Conservation (phyloP, 2,329 filamentous ascomycete genomes). For the Aspergillus fischeri region DNA sequence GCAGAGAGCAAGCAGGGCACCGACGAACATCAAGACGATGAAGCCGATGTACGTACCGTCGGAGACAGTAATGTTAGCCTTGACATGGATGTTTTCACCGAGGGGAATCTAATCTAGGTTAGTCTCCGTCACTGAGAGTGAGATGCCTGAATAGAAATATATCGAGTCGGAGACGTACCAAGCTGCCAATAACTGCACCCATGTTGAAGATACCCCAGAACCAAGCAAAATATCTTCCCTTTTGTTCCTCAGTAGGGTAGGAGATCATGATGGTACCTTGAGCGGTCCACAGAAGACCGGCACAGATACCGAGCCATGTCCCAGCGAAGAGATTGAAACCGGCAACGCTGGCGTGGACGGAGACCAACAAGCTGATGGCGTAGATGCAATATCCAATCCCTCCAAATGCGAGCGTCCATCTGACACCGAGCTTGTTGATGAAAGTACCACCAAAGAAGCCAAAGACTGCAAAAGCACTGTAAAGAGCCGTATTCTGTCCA, state of each 20-base stretch:
- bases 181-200: constrained; percentile 76
- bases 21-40: constrained; percentile 70
- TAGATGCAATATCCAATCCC: constrained; percentile 45
- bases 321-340: constrained; percentile 47
- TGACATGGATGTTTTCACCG: constrained; percentile 39
- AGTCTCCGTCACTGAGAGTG: not conserved
- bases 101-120: constrained; percentile 32
- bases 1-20: constrained; percentile 64
- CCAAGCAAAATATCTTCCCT: constrained; percentile 81
- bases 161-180: constrained; percentile 42
- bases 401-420: constrained; percentile 38
- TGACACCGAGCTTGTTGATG: constrained; percentile 39
- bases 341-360: constrained; percentile 42
- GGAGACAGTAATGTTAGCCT: constrained; percentile 32
- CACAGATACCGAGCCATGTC: constrained; percentile 45
- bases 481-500: constrained; percentile 58
- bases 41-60: constrained; percentile 83
- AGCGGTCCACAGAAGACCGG: constrained; percentile 46
- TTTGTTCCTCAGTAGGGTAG: constrained; percentile 72
- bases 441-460: constrained; percentile 56
- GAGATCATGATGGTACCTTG: constrained; percentile 61
- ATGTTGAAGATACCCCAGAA: constrained; percentile 96
- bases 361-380: constrained; percentile 32
- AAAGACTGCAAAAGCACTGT: constrained; percentile 63
- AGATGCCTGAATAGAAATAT: not conserved